phyloP scores from a whole-genome alignment of 441 rosid species.

The Bocquillonia castaneifolia region DNA sequence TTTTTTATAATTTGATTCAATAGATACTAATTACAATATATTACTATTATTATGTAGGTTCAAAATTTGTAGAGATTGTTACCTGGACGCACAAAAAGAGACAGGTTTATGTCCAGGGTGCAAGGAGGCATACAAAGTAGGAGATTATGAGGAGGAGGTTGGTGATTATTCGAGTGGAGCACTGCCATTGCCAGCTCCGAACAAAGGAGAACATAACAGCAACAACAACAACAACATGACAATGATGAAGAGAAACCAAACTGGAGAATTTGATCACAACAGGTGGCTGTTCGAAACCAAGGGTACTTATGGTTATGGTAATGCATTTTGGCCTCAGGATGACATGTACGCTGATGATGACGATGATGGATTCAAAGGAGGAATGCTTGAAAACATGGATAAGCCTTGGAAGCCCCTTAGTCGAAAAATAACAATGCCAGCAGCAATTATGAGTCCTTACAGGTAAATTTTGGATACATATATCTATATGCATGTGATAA shows the following conservation, averaged over 20 bases:
- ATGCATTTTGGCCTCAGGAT: constrained; percentile 77
- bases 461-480: too few relatives aligned
- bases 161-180: constrained; percentile 54
- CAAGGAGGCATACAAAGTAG: constrained; percentile 66
- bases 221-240: constrained; percentile 67
- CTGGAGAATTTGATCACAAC: constrained; percentile 81
- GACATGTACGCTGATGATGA: constrained; percentile 52
- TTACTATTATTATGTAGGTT: constrained; percentile 49
- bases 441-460: constrained; percentile 72
- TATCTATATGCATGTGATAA: too few relatives aligned
- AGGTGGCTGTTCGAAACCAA: constrained; percentile 78
- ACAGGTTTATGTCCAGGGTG: constrained; percentile 80
- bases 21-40: too few relatives aligned
- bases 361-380: constrained; percentile 50
- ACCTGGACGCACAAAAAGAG: constrained; percentile 75
- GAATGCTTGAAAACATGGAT: constrained; percentile 54
- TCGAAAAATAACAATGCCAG: constrained; percentile 49
- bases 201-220: constrained; percentile 37
- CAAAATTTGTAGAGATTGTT: constrained; percentile 89
- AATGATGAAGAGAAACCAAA: constrained; percentile 80
- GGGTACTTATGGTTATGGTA: constrained; percentile 85
- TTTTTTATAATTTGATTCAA: too few relatives aligned
- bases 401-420: constrained; percentile 92
- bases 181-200: constrained; percentile 67
- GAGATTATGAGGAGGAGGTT: constrained; percentile 63